Percentiles rank a stretch among this genome's conserved stretches.
phyloP scores from a whole-genome alignment of 139 green algal genomes.

The Bryopsis sp. region DNA sequence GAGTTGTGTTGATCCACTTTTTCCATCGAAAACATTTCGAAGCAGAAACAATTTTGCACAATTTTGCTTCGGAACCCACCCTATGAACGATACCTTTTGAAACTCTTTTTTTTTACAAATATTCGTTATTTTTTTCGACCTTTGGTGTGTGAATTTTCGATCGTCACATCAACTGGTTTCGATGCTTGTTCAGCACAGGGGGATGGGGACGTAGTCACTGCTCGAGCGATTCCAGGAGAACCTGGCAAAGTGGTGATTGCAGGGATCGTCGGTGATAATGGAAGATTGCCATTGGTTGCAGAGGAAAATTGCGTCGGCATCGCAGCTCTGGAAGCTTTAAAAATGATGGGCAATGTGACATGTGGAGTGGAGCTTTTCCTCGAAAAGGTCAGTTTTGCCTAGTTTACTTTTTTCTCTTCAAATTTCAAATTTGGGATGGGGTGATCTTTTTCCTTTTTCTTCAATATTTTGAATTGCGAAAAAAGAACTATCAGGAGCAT shows the following conservation, averaged over 20 bases:
- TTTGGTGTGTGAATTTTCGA: not conserved
- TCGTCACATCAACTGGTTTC: not conserved
- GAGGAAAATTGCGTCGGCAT: constrained; percentile 89
- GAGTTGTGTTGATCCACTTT: no score
- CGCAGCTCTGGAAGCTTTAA: constrained; percentile 74
- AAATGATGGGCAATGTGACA: constrained; percentile 62
- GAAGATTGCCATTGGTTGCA: constrained; percentile 67
- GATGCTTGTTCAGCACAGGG: constrained; percentile 45
- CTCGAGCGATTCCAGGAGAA: constrained; percentile 43
- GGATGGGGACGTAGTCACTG: constrained; percentile 80
- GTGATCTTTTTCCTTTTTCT: not conserved
- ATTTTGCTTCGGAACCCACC: no score
- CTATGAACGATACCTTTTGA: no score
- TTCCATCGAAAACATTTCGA: no score
- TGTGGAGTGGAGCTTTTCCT: constrained; percentile 74
- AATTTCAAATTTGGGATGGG: not conserved
- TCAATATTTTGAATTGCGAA: no score
- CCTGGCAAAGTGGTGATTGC: constrained; percentile 78
- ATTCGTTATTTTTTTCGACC: no score
- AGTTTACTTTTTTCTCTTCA: no score
- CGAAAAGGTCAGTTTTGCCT: constrained; percentile 54
- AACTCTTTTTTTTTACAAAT: no score
- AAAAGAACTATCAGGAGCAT: no score
- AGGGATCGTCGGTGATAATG: constrained; percentile 77
- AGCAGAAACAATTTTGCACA: no score